These are phyloP conservation scores for Rhizopogon rudus DNA, from an alignment of 768 basidiomycete species.

Conservation along the genomic window DNA sequence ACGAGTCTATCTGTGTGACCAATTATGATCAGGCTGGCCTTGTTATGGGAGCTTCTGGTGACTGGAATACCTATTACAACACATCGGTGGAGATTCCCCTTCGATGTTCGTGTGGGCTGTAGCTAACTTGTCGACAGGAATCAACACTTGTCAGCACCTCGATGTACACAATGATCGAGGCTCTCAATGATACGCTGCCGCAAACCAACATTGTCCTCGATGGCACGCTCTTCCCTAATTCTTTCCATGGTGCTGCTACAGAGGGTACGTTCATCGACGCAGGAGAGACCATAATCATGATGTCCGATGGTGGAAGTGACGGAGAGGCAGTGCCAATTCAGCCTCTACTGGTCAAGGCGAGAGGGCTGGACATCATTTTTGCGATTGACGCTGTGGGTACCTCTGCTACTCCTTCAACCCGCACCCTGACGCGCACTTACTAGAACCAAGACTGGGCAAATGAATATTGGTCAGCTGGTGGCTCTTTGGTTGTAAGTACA, in stretches of 20 bases:
- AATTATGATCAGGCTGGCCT: slow-evolving; percentile 13
- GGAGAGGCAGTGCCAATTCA: slow-evolving; percentile 34
- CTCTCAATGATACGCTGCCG: slow-evolving; percentile 5
- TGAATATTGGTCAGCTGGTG: slow-evolving; percentile 8
- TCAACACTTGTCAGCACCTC: background rate
- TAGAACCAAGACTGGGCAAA: slow-evolving; percentile 7
- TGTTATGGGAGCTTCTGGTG: slow-evolving; percentile 24
- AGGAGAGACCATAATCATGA: slow-evolving; percentile 15
- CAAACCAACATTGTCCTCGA: slow-evolving; percentile 9
- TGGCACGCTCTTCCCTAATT: slow-evolving; percentile 19
- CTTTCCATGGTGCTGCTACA: slow-evolving; percentile 17
- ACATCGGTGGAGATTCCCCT: background rate
- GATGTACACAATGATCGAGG: background rate
- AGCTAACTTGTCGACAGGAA: background rate
- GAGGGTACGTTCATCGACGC: slow-evolving; percentile 14
- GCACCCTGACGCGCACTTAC: background rate
- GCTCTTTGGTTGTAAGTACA: slow-evolving; percentile 3
- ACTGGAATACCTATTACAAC: slow-evolving; percentile 3
- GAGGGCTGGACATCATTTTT: slow-evolving; percentile 24
- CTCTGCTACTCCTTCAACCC: slow-evolving; percentile 9
- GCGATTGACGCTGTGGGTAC: slow-evolving; percentile 1
- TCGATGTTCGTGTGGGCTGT: background rate
- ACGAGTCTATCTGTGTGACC: slow-evolving; percentile 10
- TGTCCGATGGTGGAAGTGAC: slow-evolving; percentile 27
- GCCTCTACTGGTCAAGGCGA: slow-evolving; percentile 33